Evolutionary conservation across 352 stramenopile genomes (phyloP), one percentile per base, ranked within the genome.

Genomic region (Aphanomyces cochlioides): DNA sequence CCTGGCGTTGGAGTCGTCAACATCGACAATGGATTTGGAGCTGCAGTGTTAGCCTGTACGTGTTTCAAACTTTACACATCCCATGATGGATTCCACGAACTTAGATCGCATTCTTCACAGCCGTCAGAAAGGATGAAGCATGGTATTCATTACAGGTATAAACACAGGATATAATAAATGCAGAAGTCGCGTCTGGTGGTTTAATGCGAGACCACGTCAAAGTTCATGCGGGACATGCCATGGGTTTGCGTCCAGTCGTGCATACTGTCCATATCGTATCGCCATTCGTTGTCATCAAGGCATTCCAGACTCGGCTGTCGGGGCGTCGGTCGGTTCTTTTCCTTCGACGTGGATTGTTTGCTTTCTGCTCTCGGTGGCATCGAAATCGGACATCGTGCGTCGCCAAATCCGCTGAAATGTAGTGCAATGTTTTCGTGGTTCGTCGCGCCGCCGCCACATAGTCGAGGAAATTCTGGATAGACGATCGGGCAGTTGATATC

Each of bases 1-100:
- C 97, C 97, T 13, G 97, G 97, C n/a, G 95, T 99, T 3, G 92
- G 90, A n/a, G 95, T 99, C 45, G 94, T 99, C n/a, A 99, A 99
- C 77, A 98, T 99, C 70, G 97, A 99, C 79, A 99, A 99, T 74
- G 97, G 97, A 41, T 99, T 99, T 79, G 96, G 96, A 5, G 97
- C 93, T 4, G 97, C 96, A 7, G 93, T 97, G 0, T 87, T 98
- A 36, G 97, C 95, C 78, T 83, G 87, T 94, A 73, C 36, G 40
- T 50, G 5, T 15, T 17, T 1, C 28, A 28, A 28, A 28, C 28
- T 2, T 28, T 28, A 2, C 28, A 28, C 28, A 21, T 37, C 57
- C 7, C 34, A 1, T 50, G 15, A 5, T 66, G 10, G 15, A 21
- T 66, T 36, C 21, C 36, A 41, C 21, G 0, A 7, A 13, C 8